Percentiles rank a stretch among this genome's conserved stretches.
Evolutionary conservation across 2,329 filamentous ascomycete species (phyloP).

Genomic region (Pseudocercospora fuligena): DNA sequence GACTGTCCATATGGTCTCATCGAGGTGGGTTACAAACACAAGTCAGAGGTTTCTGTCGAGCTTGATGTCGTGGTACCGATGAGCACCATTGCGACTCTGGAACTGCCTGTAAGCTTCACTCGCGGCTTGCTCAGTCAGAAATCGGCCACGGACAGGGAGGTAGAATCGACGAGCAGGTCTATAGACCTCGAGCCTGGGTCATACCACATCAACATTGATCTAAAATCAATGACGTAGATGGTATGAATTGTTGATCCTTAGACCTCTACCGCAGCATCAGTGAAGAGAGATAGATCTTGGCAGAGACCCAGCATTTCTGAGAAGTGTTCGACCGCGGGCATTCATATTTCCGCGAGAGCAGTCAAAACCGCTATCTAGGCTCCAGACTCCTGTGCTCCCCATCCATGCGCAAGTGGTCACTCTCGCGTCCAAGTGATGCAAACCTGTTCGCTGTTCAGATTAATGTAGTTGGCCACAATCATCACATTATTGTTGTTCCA

Average conservation of each 20-base stretch:
- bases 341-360: no score
- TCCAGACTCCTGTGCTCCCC: not conserved
- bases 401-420: not conserved
- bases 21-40: constrained; percentile 24
- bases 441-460: not conserved
- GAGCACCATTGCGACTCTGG: constrained; percentile 3
- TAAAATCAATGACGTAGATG: not conserved
- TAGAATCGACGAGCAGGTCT: not conserved
- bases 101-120: not conserved
- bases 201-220: not conserved
- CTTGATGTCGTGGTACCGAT: constrained; percentile 9
- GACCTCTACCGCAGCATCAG: not conserved
- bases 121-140: not conserved
- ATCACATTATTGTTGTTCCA: not conserved
- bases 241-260: no score
- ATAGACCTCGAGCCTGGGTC: not conserved
- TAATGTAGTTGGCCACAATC: not conserved
- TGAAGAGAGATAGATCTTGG: not conserved
- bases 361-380: no score
- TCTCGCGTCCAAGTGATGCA: not conserved
- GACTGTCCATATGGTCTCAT: constrained; percentile 49
- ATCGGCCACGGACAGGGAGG: not conserved
- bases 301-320: not conserved
- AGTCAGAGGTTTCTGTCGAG: not conserved
- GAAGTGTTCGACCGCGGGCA: not conserved